Percentiles rank a stretch among this genome's conserved stretches.
These are phyloP conservation scores for Scutellaria minor DNA, from an alignment of 257 asterid genomes.

Conservation along the genomic window DNA sequence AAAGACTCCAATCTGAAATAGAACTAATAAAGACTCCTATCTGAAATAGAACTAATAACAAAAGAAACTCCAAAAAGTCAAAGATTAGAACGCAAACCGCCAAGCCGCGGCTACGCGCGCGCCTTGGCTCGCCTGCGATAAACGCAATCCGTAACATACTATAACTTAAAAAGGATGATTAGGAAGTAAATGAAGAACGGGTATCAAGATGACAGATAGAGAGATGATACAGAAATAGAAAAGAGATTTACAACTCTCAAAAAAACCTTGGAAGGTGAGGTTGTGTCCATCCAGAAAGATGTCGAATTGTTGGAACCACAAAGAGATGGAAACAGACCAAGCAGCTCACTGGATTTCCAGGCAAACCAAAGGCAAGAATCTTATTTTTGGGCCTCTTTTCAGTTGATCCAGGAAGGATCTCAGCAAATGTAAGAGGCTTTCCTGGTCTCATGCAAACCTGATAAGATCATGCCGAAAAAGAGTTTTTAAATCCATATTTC, in stretches of 20 bases:
- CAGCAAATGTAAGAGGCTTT: conserved; percentile 92
- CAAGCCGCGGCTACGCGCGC: too few species aligned
- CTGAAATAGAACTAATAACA: too few species aligned
- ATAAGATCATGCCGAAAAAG: conserved; percentile 34
- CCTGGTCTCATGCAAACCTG: conserved; percentile 97
- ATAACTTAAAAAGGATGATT: conserved; percentile 31
- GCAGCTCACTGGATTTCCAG: conserved; percentile 99
- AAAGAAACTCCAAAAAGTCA: too few species aligned
- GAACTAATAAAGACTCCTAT: too few species aligned
- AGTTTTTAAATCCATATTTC: conserved; percentile 5
- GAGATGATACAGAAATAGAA: conserved; percentile 31
- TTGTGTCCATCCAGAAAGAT: conserved; percentile 85
- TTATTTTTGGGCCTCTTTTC: conserved; percentile 45
- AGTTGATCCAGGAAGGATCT: conserved; percentile 57
- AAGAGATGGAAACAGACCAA: conserved; percentile 91
- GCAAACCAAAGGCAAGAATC: conserved; percentile 95
- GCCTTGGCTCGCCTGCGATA: too few species aligned
- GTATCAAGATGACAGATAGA: conserved; percentile 12
- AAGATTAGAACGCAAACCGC: too few species aligned
- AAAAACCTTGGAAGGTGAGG: conserved; percentile 86
- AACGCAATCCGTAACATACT: too few species aligned
- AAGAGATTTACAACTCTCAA: conserved; percentile 34
- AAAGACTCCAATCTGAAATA: too few species aligned
- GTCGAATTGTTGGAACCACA: conserved; percentile 87
- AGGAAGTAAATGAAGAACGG: conserved; percentile 18